Evolutionary conservation across 176 grass and related monocot genomes (phyloP), one percentile per base, ranked within the genome.

Genomic region (Oryza rufipogon): DNA sequence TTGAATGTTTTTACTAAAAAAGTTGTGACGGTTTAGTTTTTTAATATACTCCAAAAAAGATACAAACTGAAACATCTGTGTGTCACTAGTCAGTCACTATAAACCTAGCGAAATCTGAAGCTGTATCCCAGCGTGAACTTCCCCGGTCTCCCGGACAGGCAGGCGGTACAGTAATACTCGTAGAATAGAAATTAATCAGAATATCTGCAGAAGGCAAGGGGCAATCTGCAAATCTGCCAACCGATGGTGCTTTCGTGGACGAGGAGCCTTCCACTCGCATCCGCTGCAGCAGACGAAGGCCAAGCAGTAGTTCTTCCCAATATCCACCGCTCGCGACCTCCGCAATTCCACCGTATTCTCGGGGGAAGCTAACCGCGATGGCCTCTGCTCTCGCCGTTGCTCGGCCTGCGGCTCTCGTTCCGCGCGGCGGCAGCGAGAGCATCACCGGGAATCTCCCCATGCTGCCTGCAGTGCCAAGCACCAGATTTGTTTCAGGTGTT

Each of bases 371-470:
- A 64, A 48, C 41, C 42, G 91, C 87, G 84, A 63, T 83, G 89
- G 87, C 89, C 36, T 88, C 71, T 19, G 75, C 90, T 54, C 81
- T 88, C 13, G 80, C 88, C 64, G 70, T 70, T 44, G 77, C 89
- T 7, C 68, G 52, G 75, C 88, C 88, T 13, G 51, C 77, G 32
- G 69, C 84, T 76, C 68, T 91, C 26, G 25, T n/a, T 64, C 9
- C 71, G 19, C 64, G 33, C 49, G 81, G 67, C 66, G 63, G 47
- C 86, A 68, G 33, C 71, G 49, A 34, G 85, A 85, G 17, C 64
- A 48, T 36, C 58, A 44, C 56, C 64, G 73, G 44, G 76, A 80
- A 17, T 45, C 71, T 77, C 63, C 66, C 9, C 38, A 80, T 76
- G 68, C 51, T 90, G 76, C 58, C 58, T 63, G 58, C 58, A 11